These are phyloP conservation scores for Centrapalus pauciflorus DNA, from an alignment of 129 eudicot genomes.

Conservation along the genomic window DNA sequence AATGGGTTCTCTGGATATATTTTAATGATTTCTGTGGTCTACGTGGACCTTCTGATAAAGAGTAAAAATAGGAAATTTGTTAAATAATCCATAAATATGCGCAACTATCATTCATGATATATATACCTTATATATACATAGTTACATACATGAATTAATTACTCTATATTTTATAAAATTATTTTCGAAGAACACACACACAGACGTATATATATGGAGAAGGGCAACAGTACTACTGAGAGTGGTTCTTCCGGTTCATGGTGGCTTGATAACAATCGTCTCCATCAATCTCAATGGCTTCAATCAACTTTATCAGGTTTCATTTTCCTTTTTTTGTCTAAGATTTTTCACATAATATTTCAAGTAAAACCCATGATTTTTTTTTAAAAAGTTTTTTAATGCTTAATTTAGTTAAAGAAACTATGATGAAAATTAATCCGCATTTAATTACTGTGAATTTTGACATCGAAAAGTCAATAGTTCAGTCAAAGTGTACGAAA, in stretches of 20 bases:
- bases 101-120: not conserved
- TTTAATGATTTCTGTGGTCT: not conserved
- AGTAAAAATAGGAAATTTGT: conserved; percentile 9
- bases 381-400: not conserved
- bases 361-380: not conserved
- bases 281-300: conserved; percentile 36
- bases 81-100: conserved; percentile 9
- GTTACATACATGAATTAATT: not conserved
- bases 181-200: not conserved
- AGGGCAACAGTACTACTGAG: conserved; percentile 14
- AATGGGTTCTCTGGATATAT: not conserved
- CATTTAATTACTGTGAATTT: not conserved
- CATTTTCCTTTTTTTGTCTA: not conserved
- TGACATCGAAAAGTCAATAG: not conserved
- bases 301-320: conserved; percentile 36
- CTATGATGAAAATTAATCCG: not conserved
- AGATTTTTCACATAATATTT: not conserved
- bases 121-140: not conserved
- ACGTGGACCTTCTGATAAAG: not conserved
- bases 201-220: too few species aligned
- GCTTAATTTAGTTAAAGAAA: not conserved
- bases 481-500: conserved; percentile 7
- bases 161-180: not conserved
- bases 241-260: conserved; percentile 22
- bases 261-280: conserved; percentile 33